phyloP scores from a whole-genome alignment of 2,329 filamentous ascomycete species.

The Ampelomyces quisqualis region DNA sequence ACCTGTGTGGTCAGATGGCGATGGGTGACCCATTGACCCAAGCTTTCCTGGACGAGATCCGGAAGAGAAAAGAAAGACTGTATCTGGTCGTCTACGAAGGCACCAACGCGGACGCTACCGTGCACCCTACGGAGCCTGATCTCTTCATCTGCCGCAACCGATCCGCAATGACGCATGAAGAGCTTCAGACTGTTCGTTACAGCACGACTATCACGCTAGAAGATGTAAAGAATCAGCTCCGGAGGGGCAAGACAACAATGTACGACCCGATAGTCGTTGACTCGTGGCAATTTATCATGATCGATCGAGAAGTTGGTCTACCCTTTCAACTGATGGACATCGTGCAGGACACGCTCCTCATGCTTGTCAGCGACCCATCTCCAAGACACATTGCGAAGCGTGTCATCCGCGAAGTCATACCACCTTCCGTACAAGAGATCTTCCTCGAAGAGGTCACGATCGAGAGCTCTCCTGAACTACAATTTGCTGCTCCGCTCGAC shows the following conservation, averaged over 20 bases:
- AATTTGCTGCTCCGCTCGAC: conserved; percentile 20
- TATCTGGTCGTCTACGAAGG: conserved; percentile 34
- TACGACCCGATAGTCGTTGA: conserved; percentile 36
- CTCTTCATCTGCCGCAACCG: conserved; percentile 28
- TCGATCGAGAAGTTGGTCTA: conserved; percentile 26
- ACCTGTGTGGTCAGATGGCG: conserved; percentile 34
- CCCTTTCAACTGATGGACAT: conserved; percentile 32
- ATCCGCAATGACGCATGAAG: conserved; percentile 13
- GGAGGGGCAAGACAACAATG: conserved; percentile 24
- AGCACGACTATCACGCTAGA: conserved; percentile 24
- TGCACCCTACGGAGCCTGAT: conserved; percentile 27
- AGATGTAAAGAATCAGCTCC: conserved; percentile 31
- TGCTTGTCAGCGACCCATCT: conserved; percentile 27
- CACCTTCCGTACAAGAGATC: conserved; percentile 23
- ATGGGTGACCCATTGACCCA: conserved; percentile 25
- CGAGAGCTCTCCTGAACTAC: conserved; percentile 15
- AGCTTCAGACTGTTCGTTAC: conserved; percentile 14
- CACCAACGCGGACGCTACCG: conserved; percentile 26
- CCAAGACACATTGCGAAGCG: conserved; percentile 24
- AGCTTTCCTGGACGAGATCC: conserved; percentile 24
- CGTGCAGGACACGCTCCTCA: conserved; percentile 27
- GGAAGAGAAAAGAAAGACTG: conserved; percentile 19
- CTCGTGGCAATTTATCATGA: conserved; percentile 38
- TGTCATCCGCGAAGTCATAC: conserved; percentile 28
- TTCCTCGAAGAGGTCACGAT: conserved; percentile 24